phyloP scores from a whole-genome alignment of 345 rosid genomes.

The Salix brachista region DNA sequence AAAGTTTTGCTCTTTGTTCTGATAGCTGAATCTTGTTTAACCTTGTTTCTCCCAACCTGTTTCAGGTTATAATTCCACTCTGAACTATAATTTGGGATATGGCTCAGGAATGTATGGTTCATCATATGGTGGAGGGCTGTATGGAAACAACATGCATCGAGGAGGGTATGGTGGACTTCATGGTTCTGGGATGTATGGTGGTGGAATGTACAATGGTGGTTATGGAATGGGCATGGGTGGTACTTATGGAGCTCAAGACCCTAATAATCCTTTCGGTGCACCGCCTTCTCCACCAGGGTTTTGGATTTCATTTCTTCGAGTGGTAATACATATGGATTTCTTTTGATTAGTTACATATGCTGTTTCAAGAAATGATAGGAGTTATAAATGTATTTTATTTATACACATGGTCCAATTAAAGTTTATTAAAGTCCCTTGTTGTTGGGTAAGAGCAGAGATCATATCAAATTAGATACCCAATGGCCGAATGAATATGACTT shows the following conservation, averaged over 20 bases:
- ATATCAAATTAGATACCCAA: background rate
- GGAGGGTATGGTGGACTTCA: slow-evolving; percentile 17
- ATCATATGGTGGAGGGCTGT: background rate
- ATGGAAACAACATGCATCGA: slow-evolving; percentile 6
- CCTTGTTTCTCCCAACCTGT: background rate
- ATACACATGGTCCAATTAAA: background rate
- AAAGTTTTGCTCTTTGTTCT: background rate
- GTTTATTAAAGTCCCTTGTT: background rate
- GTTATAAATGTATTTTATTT: background rate
- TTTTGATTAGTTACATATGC: background rate
- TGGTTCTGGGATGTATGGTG: slow-evolving; percentile 17
- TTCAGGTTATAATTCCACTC: slow-evolving; percentile 8
- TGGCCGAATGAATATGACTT: background rate
- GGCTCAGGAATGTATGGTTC: slow-evolving; percentile 11
- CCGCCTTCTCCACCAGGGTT: slow-evolving; percentile 24
- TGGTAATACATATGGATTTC: background rate
- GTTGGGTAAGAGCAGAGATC: background rate
- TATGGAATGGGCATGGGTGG: slow-evolving; percentile 15
- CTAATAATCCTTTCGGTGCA: slow-evolving; percentile 10
- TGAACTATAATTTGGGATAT: slow-evolving; percentile 11
- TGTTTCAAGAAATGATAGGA: background rate
- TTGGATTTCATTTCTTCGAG: slow-evolving; percentile 17
- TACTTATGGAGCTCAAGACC: slow-evolving; percentile 17
- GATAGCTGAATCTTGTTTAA: background rate
- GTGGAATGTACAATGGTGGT: slow-evolving; percentile 13